Base-by-base conservation (phyloP, 495 filamentous ascomycete species). In the Wilcoxina mikolae region DNA sequence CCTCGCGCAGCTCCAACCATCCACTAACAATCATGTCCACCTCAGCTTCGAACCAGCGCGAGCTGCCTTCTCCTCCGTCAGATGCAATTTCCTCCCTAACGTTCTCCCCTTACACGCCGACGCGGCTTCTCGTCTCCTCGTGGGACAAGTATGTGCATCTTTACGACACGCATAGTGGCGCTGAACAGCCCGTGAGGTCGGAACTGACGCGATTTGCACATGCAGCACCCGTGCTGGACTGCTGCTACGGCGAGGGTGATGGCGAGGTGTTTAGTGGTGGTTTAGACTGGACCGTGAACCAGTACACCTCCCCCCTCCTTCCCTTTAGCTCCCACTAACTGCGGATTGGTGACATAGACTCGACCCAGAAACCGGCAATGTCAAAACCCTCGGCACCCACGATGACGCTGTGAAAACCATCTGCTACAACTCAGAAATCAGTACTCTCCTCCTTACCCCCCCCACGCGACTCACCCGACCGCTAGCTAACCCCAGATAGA, bases 71-170 rank as follows among this genome's bases (percentile, higher is more conserved):
- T 60, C 84, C 87, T 31, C 91, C 91, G n/a, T 76, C 73, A 51
- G 91, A 96, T 71, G 85, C 82, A 58, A 84, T 98, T 62, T 93
- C 88, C 51, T 74, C 87, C 3, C 69, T 95, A 58, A 80, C 79
- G 59, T 98, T 94, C 73, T 83, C 87, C 31, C 84, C 86, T 39
- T 62, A 68, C 44, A 71, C 76, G 23, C 73, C 82, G 11, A 82
- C 77, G 43, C 77, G 78, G 50, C 74, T 98, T 27, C 78, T 94
- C 26, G 87, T 87, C 62, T 84, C 90, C 9, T 98, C 90, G 53
- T 98, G 91, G 91, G 91, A 95, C 68, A 85, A 80, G 68, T 76
- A 85, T 68, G 79, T 93, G 23, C 94, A 94, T 68, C 77, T 94
- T 39, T 98, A 98, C 73, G 83, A 94, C 62, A 75, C 75, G 17